These are phyloP conservation scores for Plasmodium reichenowi DNA, from an alignment of 169 alveolate genomes.

Conservation along the genomic window DNA sequence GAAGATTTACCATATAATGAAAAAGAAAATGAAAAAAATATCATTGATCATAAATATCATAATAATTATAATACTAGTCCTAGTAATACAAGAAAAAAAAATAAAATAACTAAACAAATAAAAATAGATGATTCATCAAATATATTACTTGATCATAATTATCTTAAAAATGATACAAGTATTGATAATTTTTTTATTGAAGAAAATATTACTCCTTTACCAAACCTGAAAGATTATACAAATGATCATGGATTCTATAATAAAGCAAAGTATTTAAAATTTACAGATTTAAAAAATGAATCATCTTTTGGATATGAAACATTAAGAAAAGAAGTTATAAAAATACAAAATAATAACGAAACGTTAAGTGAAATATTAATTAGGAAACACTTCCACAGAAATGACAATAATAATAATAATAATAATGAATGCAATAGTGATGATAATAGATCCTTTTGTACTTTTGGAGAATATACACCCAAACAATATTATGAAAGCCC, in stretches of 20 bases:
- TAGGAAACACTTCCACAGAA: conserved; percentile 42
- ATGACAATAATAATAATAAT: neutral
- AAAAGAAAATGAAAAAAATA: neutral
- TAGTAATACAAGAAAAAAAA: conserved; percentile 5
- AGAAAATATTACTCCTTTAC: conserved; percentile 51
- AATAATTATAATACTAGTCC: neutral
- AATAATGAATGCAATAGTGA: too few relatives aligned
- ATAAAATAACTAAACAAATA: neutral
- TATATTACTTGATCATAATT: neutral
- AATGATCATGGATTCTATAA: conserved; percentile 22
- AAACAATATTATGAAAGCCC: conserved; percentile 63
- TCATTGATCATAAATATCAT: neutral
- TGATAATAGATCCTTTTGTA: conserved; percentile 33
- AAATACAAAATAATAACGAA: conserved; percentile 70
- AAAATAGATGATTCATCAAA: too few relatives aligned
- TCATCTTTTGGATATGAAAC: conserved; percentile 57
- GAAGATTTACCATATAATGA: neutral
- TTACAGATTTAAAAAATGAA: conserved; percentile 65
- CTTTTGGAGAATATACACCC: conserved; percentile 21
- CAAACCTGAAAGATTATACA: conserved; percentile 5
- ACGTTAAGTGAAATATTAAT: conserved; percentile 66
- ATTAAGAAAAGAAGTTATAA: conserved; percentile 48
- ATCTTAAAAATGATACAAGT: neutral
- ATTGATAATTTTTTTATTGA: conserved; percentile 32
- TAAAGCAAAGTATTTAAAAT: conserved; percentile 26